phyloP scores from a whole-genome alignment of 768 basidiomycete genomes.

The Tricholoma hemisulphureum region DNA sequence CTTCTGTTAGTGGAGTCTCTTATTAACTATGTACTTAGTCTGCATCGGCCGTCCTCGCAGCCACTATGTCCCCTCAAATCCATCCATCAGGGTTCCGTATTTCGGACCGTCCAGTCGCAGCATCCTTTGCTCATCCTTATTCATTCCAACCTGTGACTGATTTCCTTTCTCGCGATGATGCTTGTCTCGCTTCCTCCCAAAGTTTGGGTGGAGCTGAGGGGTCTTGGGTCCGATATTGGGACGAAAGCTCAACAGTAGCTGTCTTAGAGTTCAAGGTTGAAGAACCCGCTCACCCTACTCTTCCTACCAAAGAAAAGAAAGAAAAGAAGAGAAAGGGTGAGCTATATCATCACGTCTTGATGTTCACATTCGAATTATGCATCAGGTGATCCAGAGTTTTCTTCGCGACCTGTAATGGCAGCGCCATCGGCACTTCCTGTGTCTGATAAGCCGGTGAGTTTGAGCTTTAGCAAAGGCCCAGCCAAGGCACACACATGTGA shows the following conservation, averaged over 20 bases:
- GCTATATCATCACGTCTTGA: constrained; percentile 21
- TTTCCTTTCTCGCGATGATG: constrained; percentile 72
- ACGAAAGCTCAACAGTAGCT: constrained; percentile 75
- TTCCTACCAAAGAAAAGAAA: constrained; percentile 42
- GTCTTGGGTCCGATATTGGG: constrained; percentile 88
- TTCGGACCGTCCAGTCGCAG: constrained; percentile 82
- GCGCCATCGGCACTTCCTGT: constrained; percentile 70
- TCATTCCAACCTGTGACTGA: constrained; percentile 85
- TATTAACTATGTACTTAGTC: constrained; percentile 47
- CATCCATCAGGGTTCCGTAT: constrained; percentile 96
- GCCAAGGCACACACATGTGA: constrained; percentile 31
- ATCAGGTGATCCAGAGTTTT: constrained; percentile 30
- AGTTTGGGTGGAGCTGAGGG: constrained; percentile 72
- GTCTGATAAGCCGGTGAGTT: constrained; percentile 77
- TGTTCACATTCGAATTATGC: background rate
- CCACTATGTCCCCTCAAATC: constrained; percentile 81
- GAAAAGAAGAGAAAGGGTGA: constrained; percentile 68
- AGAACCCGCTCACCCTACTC: constrained; percentile 41
- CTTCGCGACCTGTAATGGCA: constrained; percentile 31
- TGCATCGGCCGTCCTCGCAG: constrained; percentile 76
- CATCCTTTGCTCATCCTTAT: constrained; percentile 89
- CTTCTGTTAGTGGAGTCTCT: background rate
- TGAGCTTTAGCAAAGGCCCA: constrained; percentile 65
- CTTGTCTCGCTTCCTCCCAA: constrained; percentile 64
- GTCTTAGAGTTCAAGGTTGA: constrained; percentile 80